Percentiles rank a stretch among this genome's conserved stretches.
phyloP scores from a whole-genome alignment of 176 grass and related monocot genomes.

The Typha latifolia region DNA sequence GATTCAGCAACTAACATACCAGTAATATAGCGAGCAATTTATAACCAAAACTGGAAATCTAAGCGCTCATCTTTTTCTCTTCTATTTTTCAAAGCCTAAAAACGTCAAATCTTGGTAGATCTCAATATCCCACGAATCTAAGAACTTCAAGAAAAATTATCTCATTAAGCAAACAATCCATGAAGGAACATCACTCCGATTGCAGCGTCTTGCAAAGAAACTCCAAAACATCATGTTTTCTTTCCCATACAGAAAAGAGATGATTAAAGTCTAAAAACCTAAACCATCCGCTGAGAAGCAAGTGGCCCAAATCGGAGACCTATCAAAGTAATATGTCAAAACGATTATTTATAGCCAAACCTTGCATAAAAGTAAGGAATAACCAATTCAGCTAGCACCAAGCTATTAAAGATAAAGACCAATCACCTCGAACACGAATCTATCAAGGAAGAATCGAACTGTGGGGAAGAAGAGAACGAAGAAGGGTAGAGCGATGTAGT shows the following conservation, averaged over 20 bases:
- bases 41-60: background rate
- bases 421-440: slow-evolving; percentile 72
- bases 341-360: too few species aligned
- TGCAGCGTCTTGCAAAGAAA: background rate
- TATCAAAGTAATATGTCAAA: background rate
- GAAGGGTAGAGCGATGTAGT: slow-evolving; percentile 69
- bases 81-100: background rate
- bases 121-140: background rate
- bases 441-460: slow-evolving; percentile 76
- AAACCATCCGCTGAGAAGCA: background rate
- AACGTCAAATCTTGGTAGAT: background rate
- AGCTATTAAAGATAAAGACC: background rate
- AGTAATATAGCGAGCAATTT: background rate
- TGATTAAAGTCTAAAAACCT: background rate
- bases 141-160: background rate
- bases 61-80: background rate
- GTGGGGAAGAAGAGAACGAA: slow-evolving; percentile 78
- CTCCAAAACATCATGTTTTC: background rate
- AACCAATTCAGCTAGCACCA: background rate
- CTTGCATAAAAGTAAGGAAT: too few species aligned
- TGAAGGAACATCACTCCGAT: background rate
- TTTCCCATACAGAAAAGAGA: background rate
- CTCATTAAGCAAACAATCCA: background rate
- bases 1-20: too few species aligned
- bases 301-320: background rate